A percentile compares a stretch with the other conserved stretches of the same genome.
These are phyloP conservation scores for Paramecium caudatum DNA, from an alignment of 73 alveolate species.

Conservation along the genomic window DNA sequence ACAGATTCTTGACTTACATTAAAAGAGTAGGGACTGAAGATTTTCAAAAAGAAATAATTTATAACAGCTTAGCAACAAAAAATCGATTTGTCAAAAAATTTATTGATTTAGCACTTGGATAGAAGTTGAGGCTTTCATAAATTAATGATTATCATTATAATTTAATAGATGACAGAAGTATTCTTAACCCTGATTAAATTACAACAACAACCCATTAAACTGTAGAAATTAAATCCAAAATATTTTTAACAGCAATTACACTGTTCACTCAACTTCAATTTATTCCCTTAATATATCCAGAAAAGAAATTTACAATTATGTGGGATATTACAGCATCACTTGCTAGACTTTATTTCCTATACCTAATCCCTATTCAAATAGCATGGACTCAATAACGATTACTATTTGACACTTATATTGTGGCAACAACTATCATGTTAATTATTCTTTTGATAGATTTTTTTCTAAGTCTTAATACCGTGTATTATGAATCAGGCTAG, in stretches of 20 bases:
- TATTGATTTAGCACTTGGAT: neutral
- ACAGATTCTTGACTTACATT: neutral
- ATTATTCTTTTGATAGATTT: neutral
- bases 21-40: neutral
- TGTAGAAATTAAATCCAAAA: slow-evolving; percentile 5
- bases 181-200: neutral
- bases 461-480: slow-evolving; percentile 46
- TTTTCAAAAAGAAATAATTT: neutral
- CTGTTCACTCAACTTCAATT: neutral
- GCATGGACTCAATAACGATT: slow-evolving; percentile 1
- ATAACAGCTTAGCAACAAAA: neutral
- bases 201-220: neutral
- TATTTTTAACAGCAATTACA: neutral
- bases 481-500: slow-evolving; percentile 42
- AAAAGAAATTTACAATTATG: neutral
- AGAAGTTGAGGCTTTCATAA: neutral
- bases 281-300: slow-evolving; percentile 18
- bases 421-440: neutral
- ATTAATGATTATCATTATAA: neutral
- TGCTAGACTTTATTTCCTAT: slow-evolving; percentile 45
- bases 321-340: slow-evolving; percentile 26
- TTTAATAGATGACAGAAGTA: neutral
- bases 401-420: slow-evolving; percentile 16
- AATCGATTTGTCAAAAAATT: neutral
- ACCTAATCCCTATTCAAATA: slow-evolving; percentile 19